Evolutionary conservation across 805 yeast species (phyloP), one percentile per base, ranked within the genome.

Genomic region (Kregervanrija fluxuum): DNA sequence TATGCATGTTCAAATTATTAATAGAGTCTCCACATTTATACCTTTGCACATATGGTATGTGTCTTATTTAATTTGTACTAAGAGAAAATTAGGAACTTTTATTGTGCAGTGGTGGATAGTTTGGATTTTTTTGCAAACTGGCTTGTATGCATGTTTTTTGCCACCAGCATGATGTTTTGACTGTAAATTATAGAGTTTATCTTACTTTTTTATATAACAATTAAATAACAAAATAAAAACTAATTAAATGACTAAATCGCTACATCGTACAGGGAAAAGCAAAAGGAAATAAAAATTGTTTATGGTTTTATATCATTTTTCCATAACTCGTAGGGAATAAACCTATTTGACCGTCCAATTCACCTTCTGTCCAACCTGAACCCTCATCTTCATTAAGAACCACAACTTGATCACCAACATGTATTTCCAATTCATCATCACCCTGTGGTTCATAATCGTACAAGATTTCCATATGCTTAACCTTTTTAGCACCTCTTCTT

Each of bases 321-420:
- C 79, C 81, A 60, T 90, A 90, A 48, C 84, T 70, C 0, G 93
- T 80, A 5, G 98, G 98, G 62, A 86, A 81, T 44, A 84, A 59
- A 1, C 95, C 95, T 14, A 66, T 68, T 8, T 49, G 51, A 0
- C 91, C 93, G 50, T 78, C 69, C 6, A 83, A 47, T 58, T 85
- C 91, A 11, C 97, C 98, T 53, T 81, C 85, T 2, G 97, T 90
- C 99, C 99, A 93, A 0, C 99, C 99, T 35, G 75, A 74, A 9
- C 88, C 90, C 52, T 83, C 85, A 42, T 82, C 85, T 41, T 80
- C 86, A 30, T 74, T 80, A 1, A 85, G 56, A 11, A 93, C 73
- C 10, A 74, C 71, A 14, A 93, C 76, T 44, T 70, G 71, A 49
- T 91, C 97, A 2, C 96, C 96, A 0, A 75, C 81, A 8, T 52